Evolutionary conservation across 2,329 filamentous ascomycete species (phyloP), one percentile per base, ranked within the genome.

Genomic region (Sclerotinia subarctica): DNA sequence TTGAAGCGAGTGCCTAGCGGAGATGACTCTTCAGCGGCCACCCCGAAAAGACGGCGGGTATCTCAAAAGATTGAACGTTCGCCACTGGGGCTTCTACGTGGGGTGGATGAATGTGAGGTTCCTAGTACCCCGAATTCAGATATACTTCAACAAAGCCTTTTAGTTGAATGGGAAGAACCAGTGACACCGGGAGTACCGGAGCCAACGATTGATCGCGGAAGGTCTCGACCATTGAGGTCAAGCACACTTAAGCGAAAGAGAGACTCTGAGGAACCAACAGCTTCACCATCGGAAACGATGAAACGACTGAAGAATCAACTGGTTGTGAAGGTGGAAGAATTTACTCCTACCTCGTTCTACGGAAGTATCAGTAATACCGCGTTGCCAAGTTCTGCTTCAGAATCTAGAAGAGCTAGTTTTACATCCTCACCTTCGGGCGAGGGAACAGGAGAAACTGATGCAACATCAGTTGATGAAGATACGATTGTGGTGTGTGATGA

Each of bases 401-500:
- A 69, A 52, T 72, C 70, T 4, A 49, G 29, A 66, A 65, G 46
- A 68, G 38, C 19, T 15, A 68, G 47, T 57, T 69, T 68, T n/a
- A 46, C 52, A 24, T 52, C 69, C 10, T 65, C 69, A 10, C 65
- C 66, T 15, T 73, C 74, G 24, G 71, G 66, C 6, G 71, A 74
- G n/a, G 60, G 19, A 32, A 64, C 24, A 46, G 60, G 38, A 13
- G 60, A 64, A 44, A 77, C 76, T 4, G 76, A 78, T 70, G 76
- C 74, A 26, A 78, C 76, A 29, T 77, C 76, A 46, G 75, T 76
- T 21, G 76, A 77, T 59, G 76, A 77, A 47, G 76, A 78, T 38
- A 74, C 74, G 3, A 76, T 77, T 63, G 68, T 76, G 29, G 75
- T 77, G 47, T 59, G 24, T 19, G 26, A 47, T 6, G 26, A 26